Percentiles rank a stretch among this genome's conserved stretches.
Evolutionary conservation across 345 rosid species (phyloP).

Genomic region (Pistacia atlantica): DNA sequence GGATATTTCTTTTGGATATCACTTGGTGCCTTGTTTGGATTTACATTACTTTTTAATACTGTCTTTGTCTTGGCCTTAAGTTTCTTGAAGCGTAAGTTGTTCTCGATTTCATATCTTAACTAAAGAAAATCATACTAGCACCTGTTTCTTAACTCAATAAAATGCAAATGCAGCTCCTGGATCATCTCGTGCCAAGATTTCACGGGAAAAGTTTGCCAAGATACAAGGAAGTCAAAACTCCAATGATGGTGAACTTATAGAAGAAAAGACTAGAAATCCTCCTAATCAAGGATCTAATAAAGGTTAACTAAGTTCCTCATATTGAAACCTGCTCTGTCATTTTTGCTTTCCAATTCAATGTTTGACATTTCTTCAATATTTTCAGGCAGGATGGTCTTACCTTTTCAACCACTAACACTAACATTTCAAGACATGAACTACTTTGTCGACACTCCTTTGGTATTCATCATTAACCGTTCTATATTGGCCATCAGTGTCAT

Average conservation of each 20-base stretch:
- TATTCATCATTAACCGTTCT: constrained; percentile 22
- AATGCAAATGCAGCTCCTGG: constrained; percentile 59
- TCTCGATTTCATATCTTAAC: background rate
- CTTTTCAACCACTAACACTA: constrained; percentile 58
- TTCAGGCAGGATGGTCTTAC: constrained; percentile 64
- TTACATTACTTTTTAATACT: constrained; percentile 58
- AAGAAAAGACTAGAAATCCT: constrained; percentile 7
- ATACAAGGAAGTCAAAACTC: constrained; percentile 45
- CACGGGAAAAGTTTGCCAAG: constrained; percentile 55
- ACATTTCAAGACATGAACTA: constrained; percentile 65
- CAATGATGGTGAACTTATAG: constrained; percentile 1
- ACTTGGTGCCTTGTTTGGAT: constrained; percentile 58
- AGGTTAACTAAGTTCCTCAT: constrained; percentile 24
- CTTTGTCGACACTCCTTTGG: constrained; percentile 64
- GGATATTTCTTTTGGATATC: constrained; percentile 66
- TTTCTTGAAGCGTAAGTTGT: constrained; percentile 64
- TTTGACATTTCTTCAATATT: background rate
- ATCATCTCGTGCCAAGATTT: constrained; percentile 65
- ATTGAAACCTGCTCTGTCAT: background rate
- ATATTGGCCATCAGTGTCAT: background rate
- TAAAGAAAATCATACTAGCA: constrained; percentile 5
- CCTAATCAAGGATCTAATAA: constrained; percentile 13
- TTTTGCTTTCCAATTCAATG: background rate
- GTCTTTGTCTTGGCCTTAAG: constrained; percentile 65
- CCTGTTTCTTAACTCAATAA: background rate